A percentile compares a stretch with the other conserved stretches of the same genome.
phyloP scores from a whole-genome alignment of 225 moss, liverwort and hornwort genomes.

The Asterella californica region DNA sequence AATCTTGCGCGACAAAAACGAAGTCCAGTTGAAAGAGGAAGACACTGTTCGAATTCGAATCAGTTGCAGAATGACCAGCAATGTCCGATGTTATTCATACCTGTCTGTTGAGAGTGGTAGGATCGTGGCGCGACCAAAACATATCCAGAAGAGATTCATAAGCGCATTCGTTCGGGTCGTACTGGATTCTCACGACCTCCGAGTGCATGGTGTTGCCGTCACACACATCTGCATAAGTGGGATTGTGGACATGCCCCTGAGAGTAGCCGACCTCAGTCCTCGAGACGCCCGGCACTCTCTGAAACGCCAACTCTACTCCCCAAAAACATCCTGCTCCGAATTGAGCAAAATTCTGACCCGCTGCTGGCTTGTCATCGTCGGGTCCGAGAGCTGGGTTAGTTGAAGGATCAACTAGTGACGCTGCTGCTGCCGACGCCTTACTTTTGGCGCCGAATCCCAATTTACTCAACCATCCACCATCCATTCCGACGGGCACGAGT shows the following conservation, averaged over 20 bases:
- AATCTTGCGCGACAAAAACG: too few relatives aligned
- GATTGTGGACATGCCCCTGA: constrained; percentile 61
- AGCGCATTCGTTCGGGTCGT: constrained; percentile 54
- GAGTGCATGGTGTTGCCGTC: constrained; percentile 70
- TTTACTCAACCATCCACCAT: constrained; percentile 60
- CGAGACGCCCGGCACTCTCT: constrained; percentile 61
- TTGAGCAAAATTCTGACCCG: constrained; percentile 60
- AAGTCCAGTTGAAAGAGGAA: background rate
- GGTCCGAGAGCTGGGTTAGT: constrained; percentile 44
- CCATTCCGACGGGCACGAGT: background rate
- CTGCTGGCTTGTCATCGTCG: constrained; percentile 53
- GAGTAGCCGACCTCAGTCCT: constrained; percentile 75
- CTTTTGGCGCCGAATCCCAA: constrained; percentile 49
- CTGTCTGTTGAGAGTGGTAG: constrained; percentile 83
- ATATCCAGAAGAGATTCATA: constrained; percentile 58
- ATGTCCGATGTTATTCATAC: constrained; percentile 19
- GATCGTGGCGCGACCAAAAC: constrained; percentile 81
- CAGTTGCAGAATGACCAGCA: background rate
- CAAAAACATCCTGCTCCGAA: constrained; percentile 92
- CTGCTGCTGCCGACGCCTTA: constrained; percentile 29
- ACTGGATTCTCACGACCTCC: constrained; percentile 75
- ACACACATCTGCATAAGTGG: constrained; percentile 65
- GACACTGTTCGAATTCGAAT: background rate
- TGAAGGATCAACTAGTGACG: constrained; percentile 17
- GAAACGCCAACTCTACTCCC: constrained; percentile 83